Evolutionary conservation across 2,329 filamentous ascomycete species (phyloP), one percentile per base, ranked within the genome.

Genomic region (Paraconiothyrium brasiliense): DNA sequence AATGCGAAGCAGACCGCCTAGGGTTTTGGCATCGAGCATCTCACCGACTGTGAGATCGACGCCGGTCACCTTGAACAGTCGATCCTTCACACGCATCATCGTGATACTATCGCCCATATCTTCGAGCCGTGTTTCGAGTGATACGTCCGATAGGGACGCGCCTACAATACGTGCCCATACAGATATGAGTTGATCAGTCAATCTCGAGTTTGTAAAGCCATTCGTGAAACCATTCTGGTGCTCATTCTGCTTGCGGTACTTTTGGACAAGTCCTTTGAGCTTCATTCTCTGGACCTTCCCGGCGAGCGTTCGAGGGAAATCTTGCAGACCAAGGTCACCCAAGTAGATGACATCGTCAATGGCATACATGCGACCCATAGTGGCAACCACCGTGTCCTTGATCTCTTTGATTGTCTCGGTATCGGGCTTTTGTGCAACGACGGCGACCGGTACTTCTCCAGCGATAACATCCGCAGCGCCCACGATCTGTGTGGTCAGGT

Each of bases 61-160:
- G 2, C 41, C 41, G 16, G 41, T 44, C 8, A 20, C 3, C 10
- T 44, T 44, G 41, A 44, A 44, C 4, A 44, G 20, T 9, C 41
- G 11, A 44, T 44, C 41, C 16, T 44, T 44, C 16, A 16, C 41
- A 9, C 41, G 41, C 41, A 44, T 44, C 20, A 44, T n/a, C 41
- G 41, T 44, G 14, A 44, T 44, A n/a, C 41, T 44, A 44, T 44
- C 41, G 20, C 41, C 41, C 41, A 44, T 44, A 20, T 44, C 41
- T 44, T n/a, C 41, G 13, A 44, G 14, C 8, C 1, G 20, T 20
- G 41, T 44, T 3, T 44, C 41, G 8, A 20, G n/a, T 16, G 41
- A 11, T 8, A 44, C 9, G 41, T 44, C 41, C 5, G 41, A 44
- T 9, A 22, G 41, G 10, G 41, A 20, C 8, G 16, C 41, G 11